phyloP scores from a whole-genome alignment of 768 basidiomycete genomes.

The Termitomyces sp. region DNA sequence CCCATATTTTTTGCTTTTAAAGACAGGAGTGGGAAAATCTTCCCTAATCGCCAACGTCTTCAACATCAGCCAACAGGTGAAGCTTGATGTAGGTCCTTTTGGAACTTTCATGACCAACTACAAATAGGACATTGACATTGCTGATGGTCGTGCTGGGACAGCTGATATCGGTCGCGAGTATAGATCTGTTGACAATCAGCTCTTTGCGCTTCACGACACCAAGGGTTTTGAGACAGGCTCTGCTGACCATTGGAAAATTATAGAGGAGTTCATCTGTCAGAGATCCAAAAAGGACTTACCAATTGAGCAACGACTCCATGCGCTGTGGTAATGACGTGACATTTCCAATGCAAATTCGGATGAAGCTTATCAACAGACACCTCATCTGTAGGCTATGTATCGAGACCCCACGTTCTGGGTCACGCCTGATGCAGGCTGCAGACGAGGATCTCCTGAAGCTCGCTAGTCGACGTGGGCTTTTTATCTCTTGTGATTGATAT shows the following conservation, averaged over 20 bases:
- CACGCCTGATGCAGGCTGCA: conserved; percentile 1
- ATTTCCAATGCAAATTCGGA: neutral
- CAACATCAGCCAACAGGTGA: neutral
- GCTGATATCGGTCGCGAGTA: conserved; percentile 2
- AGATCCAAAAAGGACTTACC: neutral
- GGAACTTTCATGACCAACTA: neutral
- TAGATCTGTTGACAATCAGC: neutral
- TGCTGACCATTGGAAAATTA: neutral
- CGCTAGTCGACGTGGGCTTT: neutral
- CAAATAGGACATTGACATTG: conserved; percentile 1
- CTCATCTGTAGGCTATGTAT: neutral
- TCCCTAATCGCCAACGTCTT: conserved; percentile 2
- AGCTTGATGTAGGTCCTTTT: neutral
- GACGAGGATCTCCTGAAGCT: conserved; percentile 1
- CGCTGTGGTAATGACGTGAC: neutral
- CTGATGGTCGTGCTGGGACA: neutral
- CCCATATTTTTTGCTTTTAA: neutral
- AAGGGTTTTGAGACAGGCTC: neutral
- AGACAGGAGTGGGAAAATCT: conserved; percentile 5
- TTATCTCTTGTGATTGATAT: neutral
- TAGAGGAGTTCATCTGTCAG: neutral
- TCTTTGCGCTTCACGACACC: neutral
- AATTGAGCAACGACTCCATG: neutral
- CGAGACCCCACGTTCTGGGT: neutral
- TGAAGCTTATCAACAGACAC: neutral